Base-by-base conservation (phyloP, 805 yeast species). In the Ogataea pignaliae region DNA sequence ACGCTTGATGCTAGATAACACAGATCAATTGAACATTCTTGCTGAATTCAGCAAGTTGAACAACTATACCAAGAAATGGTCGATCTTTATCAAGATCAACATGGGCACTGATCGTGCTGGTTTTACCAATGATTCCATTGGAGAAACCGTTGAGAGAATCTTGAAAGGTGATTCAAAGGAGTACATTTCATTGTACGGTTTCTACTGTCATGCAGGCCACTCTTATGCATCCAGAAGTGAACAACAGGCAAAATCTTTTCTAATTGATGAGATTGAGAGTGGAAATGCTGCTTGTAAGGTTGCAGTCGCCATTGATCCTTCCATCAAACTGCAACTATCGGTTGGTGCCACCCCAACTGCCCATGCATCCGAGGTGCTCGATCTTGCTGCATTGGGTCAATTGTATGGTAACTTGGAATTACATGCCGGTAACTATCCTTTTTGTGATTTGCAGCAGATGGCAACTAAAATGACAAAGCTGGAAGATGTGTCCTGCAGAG, bases 271-370 rank as follows among this genome's bases (percentile, higher is more conserved):
- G 54, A 69, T 85, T 32, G 57, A 55, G 5, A 74, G 77, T 33
- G 87, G 78, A 3, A 73, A 78, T 49, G 58, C 57, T 10, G 91
- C 88, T 2, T 76, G 75, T 34, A 48, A 61, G 44, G 46, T 56
- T 32, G 73, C 76, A 6, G 18, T 52, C 2, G 49, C 56, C 1
- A 44, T 72, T 5, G 71, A 72, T 41, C 67, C 73, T 3, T 39
- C 59, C 1, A 49, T 68, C 34, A 52, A 65, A 15, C 63, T 84
- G 28, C 70, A 69, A 7, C 64, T 85, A 2, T 83, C 91, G 0
- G 85, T 85, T 18, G 95, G 95, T 17, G 89, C 93, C 1, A 84
- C 95, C 0, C 93, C 93, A 37, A 85, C 91, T 0, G 79, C 85
- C 5, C 87, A 83, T 56, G 76, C 86, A 0, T 68, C 81, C 21